Evolutionary conservation across 1,139 yeast genomes (phyloP).

Genomic region (Candida freyschussii): DNA sequence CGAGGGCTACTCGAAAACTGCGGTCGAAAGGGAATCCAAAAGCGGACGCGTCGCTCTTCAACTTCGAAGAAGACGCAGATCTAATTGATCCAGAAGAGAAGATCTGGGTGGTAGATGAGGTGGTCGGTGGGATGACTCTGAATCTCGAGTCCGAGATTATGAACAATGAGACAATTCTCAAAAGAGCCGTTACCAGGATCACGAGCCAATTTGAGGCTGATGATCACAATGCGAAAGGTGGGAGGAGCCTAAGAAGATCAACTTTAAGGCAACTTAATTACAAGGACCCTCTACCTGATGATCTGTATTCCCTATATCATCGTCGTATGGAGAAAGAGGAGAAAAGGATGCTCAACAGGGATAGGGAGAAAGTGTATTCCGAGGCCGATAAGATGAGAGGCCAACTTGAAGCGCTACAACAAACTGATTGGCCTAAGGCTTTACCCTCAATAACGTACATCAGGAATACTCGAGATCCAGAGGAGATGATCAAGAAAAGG

Average conservation of each 20-base stretch:
- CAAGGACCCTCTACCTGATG: slow-evolving; percentile 44
- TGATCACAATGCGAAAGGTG: slow-evolving; percentile 2
- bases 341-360: slow-evolving; percentile 54
- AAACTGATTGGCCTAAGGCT: slow-evolving; percentile 51
- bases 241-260: slow-evolving; percentile 11
- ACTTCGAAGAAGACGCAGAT: slow-evolving; percentile 22
- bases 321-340: slow-evolving; percentile 64
- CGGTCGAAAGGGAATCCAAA: slow-evolving; percentile 19
- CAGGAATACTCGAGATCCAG: slow-evolving; percentile 38
- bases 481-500: slow-evolving; percentile 48
- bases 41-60: slow-evolving; percentile 21
- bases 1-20: slow-evolving; percentile 13
- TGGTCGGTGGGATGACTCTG: slow-evolving; percentile 2
- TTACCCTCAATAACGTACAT: slow-evolving; percentile 53
- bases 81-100: slow-evolving; percentile 15
- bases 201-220: slow-evolving; percentile 3
- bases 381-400: slow-evolving; percentile 48
- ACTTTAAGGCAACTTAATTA: slow-evolving; percentile 8
- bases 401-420: slow-evolving; percentile 42
- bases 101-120: slow-evolving; percentile 6
- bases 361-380: slow-evolving; percentile 42
- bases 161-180: slow-evolving; percentile 1
- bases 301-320: slow-evolving; percentile 46
- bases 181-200: slow-evolving; percentile 11
- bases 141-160: slow-evolving; percentile 7